phyloP scores from a whole-genome alignment of 805 yeast genomes.

The Monosporozyma servazzii region DNA sequence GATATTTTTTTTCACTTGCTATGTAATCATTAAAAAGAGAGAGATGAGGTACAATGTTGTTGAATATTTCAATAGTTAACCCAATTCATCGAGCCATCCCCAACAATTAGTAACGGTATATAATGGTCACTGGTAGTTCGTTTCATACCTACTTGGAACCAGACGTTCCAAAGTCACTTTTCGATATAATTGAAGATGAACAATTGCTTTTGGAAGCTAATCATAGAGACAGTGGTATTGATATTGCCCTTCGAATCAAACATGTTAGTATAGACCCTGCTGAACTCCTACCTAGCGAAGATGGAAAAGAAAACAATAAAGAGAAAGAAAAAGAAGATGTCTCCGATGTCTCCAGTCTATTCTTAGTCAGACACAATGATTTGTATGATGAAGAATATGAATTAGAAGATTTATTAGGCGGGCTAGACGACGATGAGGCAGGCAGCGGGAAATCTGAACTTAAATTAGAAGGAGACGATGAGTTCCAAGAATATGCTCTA shows the following conservation, averaged over 20 bases:
- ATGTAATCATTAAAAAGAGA: not conserved
- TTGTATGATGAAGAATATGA: conserved; percentile 32
- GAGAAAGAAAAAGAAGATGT: conserved; percentile 39
- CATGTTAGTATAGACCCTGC: conserved; percentile 85
- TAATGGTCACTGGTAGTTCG: not conserved
- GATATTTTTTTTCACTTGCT: not conserved
- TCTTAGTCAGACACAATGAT: conserved; percentile 60
- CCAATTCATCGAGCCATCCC: not conserved
- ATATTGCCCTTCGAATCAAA: not conserved
- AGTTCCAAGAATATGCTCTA: conserved; percentile 66
- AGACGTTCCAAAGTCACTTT: not conserved
- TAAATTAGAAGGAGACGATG: conserved; percentile 45
- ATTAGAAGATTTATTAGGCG: conserved; percentile 36
- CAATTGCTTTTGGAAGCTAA: not conserved
- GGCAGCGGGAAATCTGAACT: conserved; percentile 37
- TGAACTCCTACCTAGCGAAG: conserved; percentile 33
- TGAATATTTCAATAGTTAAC: too few relatives aligned
- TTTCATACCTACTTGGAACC: conserved; percentile 3
- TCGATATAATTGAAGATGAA: not conserved
- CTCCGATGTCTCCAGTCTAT: conserved; percentile 68
- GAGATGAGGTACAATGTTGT: not conserved
- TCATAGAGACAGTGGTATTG: not conserved
- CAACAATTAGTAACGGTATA: not conserved
- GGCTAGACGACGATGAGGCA: conserved; percentile 32
- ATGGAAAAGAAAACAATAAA: not conserved